Evolutionary conservation across 2,329 filamentous ascomycete genomes (phyloP).

Genomic region (Diplodia scrobiculata): DNA sequence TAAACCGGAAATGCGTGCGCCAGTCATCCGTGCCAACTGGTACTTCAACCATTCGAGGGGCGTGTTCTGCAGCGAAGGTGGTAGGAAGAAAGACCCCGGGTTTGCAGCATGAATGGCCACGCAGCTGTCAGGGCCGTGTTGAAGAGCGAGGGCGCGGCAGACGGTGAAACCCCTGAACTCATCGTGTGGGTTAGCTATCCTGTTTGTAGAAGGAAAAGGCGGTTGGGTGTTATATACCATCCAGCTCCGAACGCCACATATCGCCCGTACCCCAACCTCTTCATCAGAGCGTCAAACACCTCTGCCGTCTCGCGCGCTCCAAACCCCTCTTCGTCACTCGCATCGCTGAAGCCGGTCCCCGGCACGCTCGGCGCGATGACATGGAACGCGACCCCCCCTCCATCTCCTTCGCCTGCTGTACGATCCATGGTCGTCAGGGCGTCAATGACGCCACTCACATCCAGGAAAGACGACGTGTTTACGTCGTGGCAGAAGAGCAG

Average conservation of each 20-base stretch:
- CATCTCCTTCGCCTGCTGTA: neutral
- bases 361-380: slow-evolving; percentile 68
- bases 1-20: slow-evolving; percentile 47
- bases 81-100: slow-evolving; percentile 51
- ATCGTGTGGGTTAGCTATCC: neutral
- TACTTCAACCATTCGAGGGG: slow-evolving; percentile 59
- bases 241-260: slow-evolving; percentile 62
- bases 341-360: slow-evolving; percentile 68
- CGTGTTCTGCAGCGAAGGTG: slow-evolving; percentile 52
- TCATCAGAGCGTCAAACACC: slow-evolving; percentile 63
- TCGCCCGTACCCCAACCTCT: slow-evolving; percentile 58
- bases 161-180: slow-evolving; percentile 48
- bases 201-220: neutral
- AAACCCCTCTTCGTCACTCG: slow-evolving; percentile 55
- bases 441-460: slow-evolving; percentile 59
- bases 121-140: slow-evolving; percentile 53
- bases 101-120: slow-evolving; percentile 64
- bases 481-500: slow-evolving; percentile 69
- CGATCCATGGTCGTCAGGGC: slow-evolving; percentile 48
- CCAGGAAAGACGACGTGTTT: slow-evolving; percentile 63
- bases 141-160: slow-evolving; percentile 51
- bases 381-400: slow-evolving; percentile 56
- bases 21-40: slow-evolving; percentile 52
- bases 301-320: slow-evolving; percentile 58
- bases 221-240: slow-evolving; percentile 41